These are phyloP conservation scores for Typha latifolia DNA, from an alignment of 176 grass and related monocot species.

Conservation along the genomic window DNA sequence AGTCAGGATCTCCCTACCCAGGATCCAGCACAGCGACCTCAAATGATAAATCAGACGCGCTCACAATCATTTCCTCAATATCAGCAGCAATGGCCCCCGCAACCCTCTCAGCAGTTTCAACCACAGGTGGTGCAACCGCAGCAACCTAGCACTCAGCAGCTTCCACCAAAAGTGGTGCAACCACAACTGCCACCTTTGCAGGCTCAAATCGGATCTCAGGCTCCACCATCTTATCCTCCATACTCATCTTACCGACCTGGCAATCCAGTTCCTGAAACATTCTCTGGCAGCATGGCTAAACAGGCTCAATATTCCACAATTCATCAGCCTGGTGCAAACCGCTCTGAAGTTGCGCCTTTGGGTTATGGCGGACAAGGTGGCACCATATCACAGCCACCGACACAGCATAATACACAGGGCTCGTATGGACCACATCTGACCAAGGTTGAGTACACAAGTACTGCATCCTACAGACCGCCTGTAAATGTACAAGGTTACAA, in stretches of 20 bases:
- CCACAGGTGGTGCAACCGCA: conserved; percentile 43
- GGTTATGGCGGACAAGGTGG: no score
- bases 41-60: conserved; percentile 13
- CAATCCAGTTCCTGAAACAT: conserved; percentile 40
- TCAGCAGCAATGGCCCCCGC: conserved; percentile 46
- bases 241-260: conserved; percentile 54
- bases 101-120: conserved; percentile 38
- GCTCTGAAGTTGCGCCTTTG: no score
- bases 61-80: conserved; percentile 30
- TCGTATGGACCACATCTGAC: conserved; percentile 45
- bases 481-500: conserved; percentile 38
- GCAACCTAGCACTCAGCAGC: conserved; percentile 38
- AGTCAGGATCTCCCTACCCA: conserved; percentile 14
- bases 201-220: conserved; percentile 49
- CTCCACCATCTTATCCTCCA: conserved; percentile 50
- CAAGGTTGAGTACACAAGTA: conserved; percentile 32
- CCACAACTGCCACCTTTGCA: conserved; percentile 24
- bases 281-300: conserved; percentile 38
- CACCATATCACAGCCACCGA: conserved; percentile 18
- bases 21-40: conserved; percentile 2
- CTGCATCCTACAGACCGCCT: conserved; percentile 43
- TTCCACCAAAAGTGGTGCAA: conserved; percentile 36
- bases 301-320: conserved; percentile 50
- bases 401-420: conserved; percentile 29
- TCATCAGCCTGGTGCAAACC: background rate